Percentiles rank a stretch among this genome's conserved stretches.
Evolutionary conservation across 148 eudicot species (phyloP).

Genomic region (Camellia granthamiana): DNA sequence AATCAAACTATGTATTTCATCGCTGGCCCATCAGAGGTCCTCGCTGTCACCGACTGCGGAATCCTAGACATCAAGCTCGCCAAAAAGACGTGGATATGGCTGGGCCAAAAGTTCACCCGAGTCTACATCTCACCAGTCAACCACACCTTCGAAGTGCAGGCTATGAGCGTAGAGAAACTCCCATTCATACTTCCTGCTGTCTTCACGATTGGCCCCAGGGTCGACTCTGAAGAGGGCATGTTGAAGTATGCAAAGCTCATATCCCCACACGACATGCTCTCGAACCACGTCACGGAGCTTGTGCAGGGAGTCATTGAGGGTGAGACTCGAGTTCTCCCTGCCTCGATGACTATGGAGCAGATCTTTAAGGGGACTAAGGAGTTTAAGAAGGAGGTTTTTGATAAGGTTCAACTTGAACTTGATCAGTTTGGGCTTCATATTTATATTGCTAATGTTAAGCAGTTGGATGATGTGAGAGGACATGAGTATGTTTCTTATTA

Average conservation of each 20-base stretch:
- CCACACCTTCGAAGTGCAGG: slow-evolving; percentile 10
- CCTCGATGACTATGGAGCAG: too few relatives aligned
- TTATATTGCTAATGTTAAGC: too few relatives aligned
- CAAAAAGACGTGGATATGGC: slow-evolving; percentile 2
- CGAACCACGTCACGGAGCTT: too few relatives aligned
- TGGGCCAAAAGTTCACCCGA: background rate
- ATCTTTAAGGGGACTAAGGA: too few relatives aligned
- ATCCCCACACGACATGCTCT: too few relatives aligned
- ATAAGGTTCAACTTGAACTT: too few relatives aligned
- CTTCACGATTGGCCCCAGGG: background rate
- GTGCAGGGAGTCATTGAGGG: too few relatives aligned
- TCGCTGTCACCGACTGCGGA: background rate
- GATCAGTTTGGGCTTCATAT: too few relatives aligned
- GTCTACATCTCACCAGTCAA: background rate
- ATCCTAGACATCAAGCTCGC: background rate
- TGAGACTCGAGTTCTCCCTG: too few relatives aligned
- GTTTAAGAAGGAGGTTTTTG: too few relatives aligned
- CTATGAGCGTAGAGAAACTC: slow-evolving; percentile 13
- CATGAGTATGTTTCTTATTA: background rate
- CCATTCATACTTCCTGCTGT: slow-evolving; percentile 8
- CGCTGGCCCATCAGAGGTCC: background rate
- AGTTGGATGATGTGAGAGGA: background rate
- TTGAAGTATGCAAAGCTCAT: background rate
- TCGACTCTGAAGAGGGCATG: background rate
- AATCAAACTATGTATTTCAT: background rate